Percentiles rank a stretch among this genome's conserved stretches.
Conservation (phyloP, 2,329 filamentous ascomycete species). For the Exophiala aquamarina region DNA sequence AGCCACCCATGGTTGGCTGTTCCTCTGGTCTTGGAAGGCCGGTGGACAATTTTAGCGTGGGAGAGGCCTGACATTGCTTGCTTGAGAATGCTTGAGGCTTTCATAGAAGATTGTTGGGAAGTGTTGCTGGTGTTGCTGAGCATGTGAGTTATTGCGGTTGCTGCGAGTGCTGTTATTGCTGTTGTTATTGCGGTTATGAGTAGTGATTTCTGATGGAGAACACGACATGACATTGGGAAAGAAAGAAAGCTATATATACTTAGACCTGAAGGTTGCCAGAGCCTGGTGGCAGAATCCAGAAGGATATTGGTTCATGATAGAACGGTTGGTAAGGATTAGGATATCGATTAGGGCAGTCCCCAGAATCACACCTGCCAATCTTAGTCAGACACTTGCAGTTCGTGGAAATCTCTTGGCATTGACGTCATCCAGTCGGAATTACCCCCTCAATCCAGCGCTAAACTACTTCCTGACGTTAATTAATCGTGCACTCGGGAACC, state of each 20-base stretch:
- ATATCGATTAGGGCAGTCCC: slow-evolving; percentile 3
- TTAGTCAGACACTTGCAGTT: no score
- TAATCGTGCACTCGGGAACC: no score
- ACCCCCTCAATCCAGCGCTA: no score
- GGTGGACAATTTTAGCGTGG: slow-evolving; percentile 71
- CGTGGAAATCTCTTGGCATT: no score
- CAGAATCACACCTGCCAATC: no score
- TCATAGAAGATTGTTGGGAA: slow-evolving; percentile 19
- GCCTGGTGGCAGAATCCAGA: slow-evolving; percentile 20
- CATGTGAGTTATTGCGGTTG: slow-evolving; percentile 22
- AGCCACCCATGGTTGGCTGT: slow-evolving; percentile 85
- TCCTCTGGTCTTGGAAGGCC: slow-evolving; percentile 70
- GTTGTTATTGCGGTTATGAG: slow-evolving; percentile 22
- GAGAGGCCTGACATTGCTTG: slow-evolving; percentile 60
- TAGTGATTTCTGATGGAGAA: slow-evolving; percentile 21
- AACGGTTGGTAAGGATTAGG: slow-evolving; percentile 12
- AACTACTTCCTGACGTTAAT: no score
- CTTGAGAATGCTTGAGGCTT: slow-evolving; percentile 30
- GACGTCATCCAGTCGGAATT: no score
- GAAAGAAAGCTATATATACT: slow-evolving; percentile 22
- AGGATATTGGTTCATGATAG: slow-evolving; percentile 13
- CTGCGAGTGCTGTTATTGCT: slow-evolving; percentile 19
- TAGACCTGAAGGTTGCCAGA: slow-evolving; percentile 21
- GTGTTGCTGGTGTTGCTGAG: slow-evolving; percentile 14
- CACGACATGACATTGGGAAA: slow-evolving; percentile 21